A percentile compares a stretch with the other conserved stretches of the same genome.
Conservation (phyloP, 306 rosid genomes). For the Hippophae gyantsensis region DNA sequence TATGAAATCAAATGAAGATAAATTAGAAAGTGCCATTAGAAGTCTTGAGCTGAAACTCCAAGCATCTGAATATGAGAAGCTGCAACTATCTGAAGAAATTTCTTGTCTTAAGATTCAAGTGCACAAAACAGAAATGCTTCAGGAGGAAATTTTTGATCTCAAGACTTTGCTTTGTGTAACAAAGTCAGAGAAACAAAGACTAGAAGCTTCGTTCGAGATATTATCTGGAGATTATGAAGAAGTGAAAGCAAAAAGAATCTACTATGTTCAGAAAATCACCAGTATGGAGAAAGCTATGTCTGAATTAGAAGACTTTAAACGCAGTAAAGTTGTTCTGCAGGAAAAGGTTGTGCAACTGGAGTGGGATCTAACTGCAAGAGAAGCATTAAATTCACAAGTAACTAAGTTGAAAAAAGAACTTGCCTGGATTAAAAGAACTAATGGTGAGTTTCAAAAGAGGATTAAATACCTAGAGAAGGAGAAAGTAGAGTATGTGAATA, state of each 20-base stretch:
- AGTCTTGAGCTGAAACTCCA: constrained; percentile 36
- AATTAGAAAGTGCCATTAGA: constrained; percentile 9
- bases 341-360: constrained; percentile 44
- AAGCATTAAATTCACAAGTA: constrained; percentile 20
- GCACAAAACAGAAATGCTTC: constrained; percentile 29
- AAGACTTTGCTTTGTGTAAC: constrained; percentile 30
- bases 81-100: constrained; percentile 36
- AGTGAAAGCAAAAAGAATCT: constrained; percentile 31
- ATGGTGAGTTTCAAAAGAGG: constrained; percentile 15
- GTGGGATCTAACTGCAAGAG: constrained; percentile 35
- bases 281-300: constrained; percentile 20
- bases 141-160: constrained; percentile 34
- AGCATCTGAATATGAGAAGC: constrained; percentile 35
- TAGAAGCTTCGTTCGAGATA: constrained; percentile 33
- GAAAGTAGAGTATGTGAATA: too few relatives aligned
- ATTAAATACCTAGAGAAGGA: constrained; percentile 27
- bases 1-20: constrained; percentile 35
- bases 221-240: constrained; percentile 41
- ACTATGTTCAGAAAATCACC: constrained; percentile 25
- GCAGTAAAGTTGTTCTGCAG: constrained; percentile 28
- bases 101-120: constrained; percentile 26
- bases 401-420: constrained; percentile 33
- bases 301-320: constrained; percentile 33
- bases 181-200: constrained; percentile 35
- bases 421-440: constrained; percentile 22